Evolutionary conservation across 352 stramenopile genomes (phyloP), one percentile per base, ranked within the genome.

Genomic region (Phytophthora quininea): DNA sequence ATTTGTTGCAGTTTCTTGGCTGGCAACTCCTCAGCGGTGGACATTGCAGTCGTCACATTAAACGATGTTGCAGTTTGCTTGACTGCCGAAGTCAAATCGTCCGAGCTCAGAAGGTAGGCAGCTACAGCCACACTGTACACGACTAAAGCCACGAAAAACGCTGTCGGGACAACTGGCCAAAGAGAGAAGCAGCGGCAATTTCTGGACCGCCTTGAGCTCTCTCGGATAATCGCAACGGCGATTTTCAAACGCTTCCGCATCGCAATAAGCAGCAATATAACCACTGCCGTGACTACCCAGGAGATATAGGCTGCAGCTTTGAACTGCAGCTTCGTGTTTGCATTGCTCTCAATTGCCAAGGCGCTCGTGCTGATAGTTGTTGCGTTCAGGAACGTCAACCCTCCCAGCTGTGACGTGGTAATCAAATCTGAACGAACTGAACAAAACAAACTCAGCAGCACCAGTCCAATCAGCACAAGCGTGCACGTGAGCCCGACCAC

Each of bases 401-500:
- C 55, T 19, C 46, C 54, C 8, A 84, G 12, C 8, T 78, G 61
- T 24, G 78, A 65, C 2, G 65, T 58, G 11, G 60, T 72, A 55
- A 96, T 81, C 51, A 97, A 61, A 0, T 86, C 88, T 2, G 81
- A 73, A 27, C 85, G 73, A 40, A 89, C 75, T 19, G 89, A 92
- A 67, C 84, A 92, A 55, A 92, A 89, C n/a, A 92, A 50, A 31
- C 79, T 94, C 64, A 93, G 65, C 37, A 93, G 51, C 7, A 93
- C 46, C 5, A 95, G 72, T n/a, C 74, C 69, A 40, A 84, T 37
- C 9, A 96, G 51, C 30, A 93, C 77, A 10, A 89, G 69, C 58
- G 81, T 67, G 58, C 91, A 91, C 10, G 84, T 92, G 47, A 91
- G 62, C 86, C 86, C 95, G n/a, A 96, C 82, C 35, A 95, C 84